Evolutionary conservation across 805 yeast species (phyloP).

Genomic region (Wickerhamiella qilinensis): DNA sequence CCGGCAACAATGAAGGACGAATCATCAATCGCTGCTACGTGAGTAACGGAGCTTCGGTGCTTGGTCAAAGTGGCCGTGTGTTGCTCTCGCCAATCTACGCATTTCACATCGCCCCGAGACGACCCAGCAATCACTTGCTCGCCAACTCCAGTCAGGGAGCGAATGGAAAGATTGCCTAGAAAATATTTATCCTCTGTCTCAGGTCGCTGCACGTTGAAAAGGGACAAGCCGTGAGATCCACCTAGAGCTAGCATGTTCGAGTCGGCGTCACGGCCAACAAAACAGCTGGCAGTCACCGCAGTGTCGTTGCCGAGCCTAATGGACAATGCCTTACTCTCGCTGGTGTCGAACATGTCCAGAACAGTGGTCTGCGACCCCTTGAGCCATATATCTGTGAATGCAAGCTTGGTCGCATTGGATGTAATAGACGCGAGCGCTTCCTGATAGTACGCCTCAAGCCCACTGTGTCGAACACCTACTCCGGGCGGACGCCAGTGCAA

Average conservation of each 20-base stretch:
- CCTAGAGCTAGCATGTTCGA: constrained; percentile 1
- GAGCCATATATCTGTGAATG: not conserved
- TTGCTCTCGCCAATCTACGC: not conserved
- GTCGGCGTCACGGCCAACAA: not conserved
- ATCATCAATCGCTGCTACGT: not conserved
- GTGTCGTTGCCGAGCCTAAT: not conserved
- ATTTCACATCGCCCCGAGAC: not conserved
- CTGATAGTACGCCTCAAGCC: too few species aligned
- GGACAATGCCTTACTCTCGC: not conserved
- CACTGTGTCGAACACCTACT: too few species aligned
- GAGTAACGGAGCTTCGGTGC: constrained; percentile 6
- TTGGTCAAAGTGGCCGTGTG: not conserved
- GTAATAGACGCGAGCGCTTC: not conserved
- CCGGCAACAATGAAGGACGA: constrained; percentile 6
- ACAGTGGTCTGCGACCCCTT: not conserved
- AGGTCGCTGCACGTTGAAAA: not conserved
- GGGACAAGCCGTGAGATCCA: constrained; percentile 1
- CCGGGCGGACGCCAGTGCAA: not conserved
- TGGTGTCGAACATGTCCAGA: not conserved
- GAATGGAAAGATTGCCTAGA: not conserved
- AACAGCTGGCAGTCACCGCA: not conserved
- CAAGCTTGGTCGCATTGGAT: not conserved
- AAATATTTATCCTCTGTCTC: not conserved
- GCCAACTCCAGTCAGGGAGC: not conserved
- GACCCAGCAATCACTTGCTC: not conserved